Base-by-base conservation (phyloP, 495 filamentous ascomycete genomes). In the Podospora conica region DNA sequence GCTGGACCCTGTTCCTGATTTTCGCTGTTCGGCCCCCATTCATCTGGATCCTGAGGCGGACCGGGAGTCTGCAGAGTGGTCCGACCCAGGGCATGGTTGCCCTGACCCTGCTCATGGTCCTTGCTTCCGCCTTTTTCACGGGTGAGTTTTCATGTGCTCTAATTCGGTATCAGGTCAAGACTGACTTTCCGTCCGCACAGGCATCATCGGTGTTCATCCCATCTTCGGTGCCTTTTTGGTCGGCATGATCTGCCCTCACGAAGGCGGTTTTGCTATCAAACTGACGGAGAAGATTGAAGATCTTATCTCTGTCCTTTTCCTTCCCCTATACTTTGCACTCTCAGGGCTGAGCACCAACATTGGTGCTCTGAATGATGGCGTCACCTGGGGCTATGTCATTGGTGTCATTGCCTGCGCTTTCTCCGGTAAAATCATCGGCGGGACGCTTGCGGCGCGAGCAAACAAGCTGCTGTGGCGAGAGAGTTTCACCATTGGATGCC, bases 201-300 rank as follows among this genome's bases (percentile, higher is more conserved):
- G 91, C 58, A 88, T 94, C 27, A 97, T 98, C 72, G 95, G 95
- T 53, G 70, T 82, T 24, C 92, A 96, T 77, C 87, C 92, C 56
- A 96, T 96, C 73, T 96, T 96, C 70, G 94, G 94, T 28, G 84
- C 81, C 55, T 98, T 98, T 73, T 75, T 97, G 18, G 85, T 95
- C 65, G 95, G 95, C 15, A 69, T 98, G 63, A 93, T 98, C 64
- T 96, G 93, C 73, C 95, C 95, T 0, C 95, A 97, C 71, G 90
- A 97, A 60, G 91, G 91, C 53, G 94, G 94, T 8, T 98, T 97
- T 76, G 90, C 92, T 20, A 96, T 97, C 74, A 93, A 95, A 68
- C 76, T 98, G 65, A 94, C 93, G 0, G 95, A 98, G 73, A 98
- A 98, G 80, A 86, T 98, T 61, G 95, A 98, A 74, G 95, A 98